A percentile compares a stretch with the other conserved stretches of the same genome.
Conservation (phyloP, 805 yeast species). For the Sugiyamaella marilandica region DNA sequence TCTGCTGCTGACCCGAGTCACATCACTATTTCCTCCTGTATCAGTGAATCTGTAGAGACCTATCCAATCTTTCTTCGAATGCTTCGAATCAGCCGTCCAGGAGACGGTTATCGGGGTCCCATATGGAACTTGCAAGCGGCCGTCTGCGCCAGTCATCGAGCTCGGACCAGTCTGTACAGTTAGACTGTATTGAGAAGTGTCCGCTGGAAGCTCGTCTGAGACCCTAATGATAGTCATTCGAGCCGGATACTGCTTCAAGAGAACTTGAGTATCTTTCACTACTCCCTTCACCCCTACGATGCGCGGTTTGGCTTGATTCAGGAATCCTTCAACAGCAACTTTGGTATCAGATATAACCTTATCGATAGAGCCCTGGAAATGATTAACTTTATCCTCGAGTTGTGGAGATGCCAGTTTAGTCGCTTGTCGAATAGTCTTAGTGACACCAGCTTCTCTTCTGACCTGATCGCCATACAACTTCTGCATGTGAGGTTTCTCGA, state of each 20-base stretch:
- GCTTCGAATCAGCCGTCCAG: conserved; percentile 51
- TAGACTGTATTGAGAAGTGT: conserved; percentile 23
- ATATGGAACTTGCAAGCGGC: conserved; percentile 14
- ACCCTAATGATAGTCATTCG: conserved; percentile 29
- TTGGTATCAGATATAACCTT: conserved; percentile 37
- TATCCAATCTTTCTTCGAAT: conserved; percentile 62
- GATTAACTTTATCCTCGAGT: conserved; percentile 23
- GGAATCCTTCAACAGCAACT: conserved; percentile 44
- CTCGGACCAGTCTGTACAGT: conserved; percentile 10
- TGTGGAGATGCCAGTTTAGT: conserved; percentile 27
- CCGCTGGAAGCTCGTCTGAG: conserved; percentile 27
- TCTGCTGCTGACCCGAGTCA: conserved; percentile 55
- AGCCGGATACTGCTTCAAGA: conserved; percentile 36
- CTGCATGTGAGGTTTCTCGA: conserved; percentile 74
- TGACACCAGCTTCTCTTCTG: conserved; percentile 48
- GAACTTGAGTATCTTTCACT: conserved; percentile 31
- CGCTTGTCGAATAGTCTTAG: conserved; percentile 34
- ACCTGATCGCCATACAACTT: conserved; percentile 64
- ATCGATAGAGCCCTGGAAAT: conserved; percentile 35
- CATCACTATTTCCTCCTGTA: conserved; percentile 46
- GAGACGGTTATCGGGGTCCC: conserved; percentile 52
- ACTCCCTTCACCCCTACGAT: conserved; percentile 30
- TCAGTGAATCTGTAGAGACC: conserved; percentile 65
- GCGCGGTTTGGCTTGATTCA: conserved; percentile 29
- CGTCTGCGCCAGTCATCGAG: not conserved